Percentiles rank a stretch among this genome's conserved stretches.
phyloP scores from a whole-genome alignment of 495 filamentous ascomycete genomes.

The Lentithecium fluviatile region DNA sequence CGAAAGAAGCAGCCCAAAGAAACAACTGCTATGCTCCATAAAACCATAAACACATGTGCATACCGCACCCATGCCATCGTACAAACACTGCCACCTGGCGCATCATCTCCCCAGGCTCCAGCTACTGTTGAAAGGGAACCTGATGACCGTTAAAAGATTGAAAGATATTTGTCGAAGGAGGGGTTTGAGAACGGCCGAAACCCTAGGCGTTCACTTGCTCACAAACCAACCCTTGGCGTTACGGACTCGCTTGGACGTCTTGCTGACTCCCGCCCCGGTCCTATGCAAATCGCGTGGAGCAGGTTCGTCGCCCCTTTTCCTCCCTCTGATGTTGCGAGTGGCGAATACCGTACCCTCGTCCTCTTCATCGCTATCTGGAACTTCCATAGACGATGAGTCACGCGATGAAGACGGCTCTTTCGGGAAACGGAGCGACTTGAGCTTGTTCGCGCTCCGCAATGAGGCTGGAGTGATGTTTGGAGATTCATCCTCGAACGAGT shows the following conservation, averaged over 20 bases:
- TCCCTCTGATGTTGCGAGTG: not conserved
- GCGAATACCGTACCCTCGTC: not conserved
- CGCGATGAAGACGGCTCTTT: not conserved
- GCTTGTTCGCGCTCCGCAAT: constrained; percentile 16
- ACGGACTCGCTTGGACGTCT: not conserved
- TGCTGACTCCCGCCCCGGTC: constrained; percentile 9
- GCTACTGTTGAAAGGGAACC: not conserved
- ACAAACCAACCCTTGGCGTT: not conserved
- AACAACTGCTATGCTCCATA: not conserved
- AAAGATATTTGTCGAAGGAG: too few species aligned
- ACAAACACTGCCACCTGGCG: not conserved
- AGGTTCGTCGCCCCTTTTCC: not conserved
- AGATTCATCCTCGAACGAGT: constrained; percentile 6
- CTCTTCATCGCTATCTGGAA: constrained; percentile 2
- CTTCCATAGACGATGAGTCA: not conserved
- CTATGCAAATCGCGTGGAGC: not conserved
- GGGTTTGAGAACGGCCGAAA: not conserved
- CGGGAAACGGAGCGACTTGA: not conserved
- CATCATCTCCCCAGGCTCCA: not conserved
- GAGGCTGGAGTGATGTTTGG: constrained; percentile 29
- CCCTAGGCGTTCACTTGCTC: not conserved
- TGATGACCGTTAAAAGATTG: not conserved
- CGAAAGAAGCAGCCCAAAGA: too few species aligned
- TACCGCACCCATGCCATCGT: not conserved
- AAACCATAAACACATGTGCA: not conserved